Conservation (phyloP, 2,329 filamentous ascomycete species). For the Pseudogymnoascus sp. region DNA sequence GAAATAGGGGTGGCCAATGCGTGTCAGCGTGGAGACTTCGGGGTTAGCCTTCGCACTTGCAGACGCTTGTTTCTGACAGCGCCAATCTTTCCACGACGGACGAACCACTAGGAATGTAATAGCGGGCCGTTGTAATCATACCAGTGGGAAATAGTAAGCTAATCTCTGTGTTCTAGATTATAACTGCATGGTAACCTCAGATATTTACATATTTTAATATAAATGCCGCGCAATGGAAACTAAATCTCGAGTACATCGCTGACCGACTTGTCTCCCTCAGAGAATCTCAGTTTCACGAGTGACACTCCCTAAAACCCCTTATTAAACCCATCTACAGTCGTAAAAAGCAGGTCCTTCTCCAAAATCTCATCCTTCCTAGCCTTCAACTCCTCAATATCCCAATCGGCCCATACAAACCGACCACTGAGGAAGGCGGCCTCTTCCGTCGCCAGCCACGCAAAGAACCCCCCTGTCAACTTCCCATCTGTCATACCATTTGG, state of each 20-base stretch:
- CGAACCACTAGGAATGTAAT: not conserved
- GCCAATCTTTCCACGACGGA: not conserved
- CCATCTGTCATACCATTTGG: not conserved
- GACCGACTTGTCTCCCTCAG: not conserved
- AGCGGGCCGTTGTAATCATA: no score
- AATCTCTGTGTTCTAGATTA: not conserved
- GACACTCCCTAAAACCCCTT: not conserved
- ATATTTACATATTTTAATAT: no score
- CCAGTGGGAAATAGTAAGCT: not conserved
- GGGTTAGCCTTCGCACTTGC: not conserved
- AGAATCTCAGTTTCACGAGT: not conserved
- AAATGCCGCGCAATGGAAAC: not conserved
- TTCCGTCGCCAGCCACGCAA: conserved; percentile 13
- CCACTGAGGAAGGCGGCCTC: conserved; percentile 34
- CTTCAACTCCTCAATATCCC: conserved; percentile 34
- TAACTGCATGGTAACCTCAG: not conserved
- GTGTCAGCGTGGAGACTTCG: not conserved
- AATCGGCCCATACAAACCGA: conserved; percentile 30
- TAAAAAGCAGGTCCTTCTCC: conserved; percentile 6
- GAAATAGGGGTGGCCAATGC: not conserved
- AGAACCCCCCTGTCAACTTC: not conserved
- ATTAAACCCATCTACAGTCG: not conserved
- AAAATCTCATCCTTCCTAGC: conserved; percentile 17
- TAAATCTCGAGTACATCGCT: not conserved
- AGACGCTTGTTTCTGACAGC: not conserved